A percentile compares a stretch with the other conserved stretches of the same genome.
These are phyloP conservation scores for Colletotrichum tabaci DNA, from an alignment of 2,329 filamentous ascomycete genomes.

Conservation along the genomic window DNA sequence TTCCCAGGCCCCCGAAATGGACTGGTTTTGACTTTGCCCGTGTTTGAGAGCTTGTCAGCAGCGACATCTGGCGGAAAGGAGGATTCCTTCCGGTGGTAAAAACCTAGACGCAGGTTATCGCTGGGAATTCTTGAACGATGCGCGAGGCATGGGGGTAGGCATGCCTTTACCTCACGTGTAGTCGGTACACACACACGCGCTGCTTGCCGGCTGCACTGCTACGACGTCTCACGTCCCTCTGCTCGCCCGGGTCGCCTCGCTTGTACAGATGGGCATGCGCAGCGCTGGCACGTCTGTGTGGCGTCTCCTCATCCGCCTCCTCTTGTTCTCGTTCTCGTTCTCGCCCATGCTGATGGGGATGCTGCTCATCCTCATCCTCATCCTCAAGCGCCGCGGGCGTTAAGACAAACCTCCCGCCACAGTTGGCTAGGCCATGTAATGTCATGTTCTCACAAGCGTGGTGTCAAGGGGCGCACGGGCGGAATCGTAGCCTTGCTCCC, in stretches of 20 bases:
- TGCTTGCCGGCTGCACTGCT: too few relatives aligned
- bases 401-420: conserved; percentile 17
- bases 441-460: too few relatives aligned
- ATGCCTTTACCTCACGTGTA: too few relatives aligned
- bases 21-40: conserved; percentile 32
- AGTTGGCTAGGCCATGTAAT: too few relatives aligned
- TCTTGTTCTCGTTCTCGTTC: not conserved
- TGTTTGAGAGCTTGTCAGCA: conserved; percentile 16
- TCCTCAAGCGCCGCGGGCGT: not conserved
- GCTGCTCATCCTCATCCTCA: too few relatives aligned
- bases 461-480: not conserved
- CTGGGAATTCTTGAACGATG: too few relatives aligned
- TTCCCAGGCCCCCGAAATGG: conserved; percentile 25
- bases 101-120: too few relatives aligned
- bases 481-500: not conserved
- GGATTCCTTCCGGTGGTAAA: conserved; percentile 1
- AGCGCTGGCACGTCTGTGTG: not conserved
- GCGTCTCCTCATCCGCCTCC: not conserved
- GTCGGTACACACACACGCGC: too few relatives aligned
- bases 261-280: too few relatives aligned
- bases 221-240: too few relatives aligned
- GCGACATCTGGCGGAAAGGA: not conserved
- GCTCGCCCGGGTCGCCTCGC: too few relatives aligned
- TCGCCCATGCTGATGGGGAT: conserved; percentile 5
- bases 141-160: too few relatives aligned